Evolutionary conservation across 2,329 filamentous ascomycete species (phyloP).

Genomic region (Fusarium sp.): DNA sequence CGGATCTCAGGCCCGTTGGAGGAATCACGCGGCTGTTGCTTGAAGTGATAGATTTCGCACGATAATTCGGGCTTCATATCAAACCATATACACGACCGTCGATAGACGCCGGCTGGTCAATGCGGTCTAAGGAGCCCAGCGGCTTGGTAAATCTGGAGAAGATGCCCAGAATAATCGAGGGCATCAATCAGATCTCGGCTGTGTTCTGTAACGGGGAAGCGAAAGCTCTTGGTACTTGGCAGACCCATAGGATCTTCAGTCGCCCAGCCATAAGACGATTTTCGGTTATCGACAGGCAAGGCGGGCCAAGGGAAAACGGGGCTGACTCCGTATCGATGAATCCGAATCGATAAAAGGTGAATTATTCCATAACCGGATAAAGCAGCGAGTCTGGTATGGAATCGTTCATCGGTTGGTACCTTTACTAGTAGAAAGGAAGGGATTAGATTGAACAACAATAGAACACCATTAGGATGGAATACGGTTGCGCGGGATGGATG

Average conservation of each 20-base stretch:
- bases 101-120: conserved; percentile 2
- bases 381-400: not conserved
- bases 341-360: not conserved
- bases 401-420: not conserved
- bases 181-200: not conserved
- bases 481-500: conserved; percentile 41
- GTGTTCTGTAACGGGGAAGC: conserved; percentile 9
- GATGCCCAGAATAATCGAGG: conserved; percentile 17
- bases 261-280: not conserved
- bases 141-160: conserved; percentile 24
- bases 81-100: not conserved
- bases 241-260: conserved; percentile 16
- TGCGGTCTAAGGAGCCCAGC: not conserved
- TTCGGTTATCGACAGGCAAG: conserved; percentile 22
- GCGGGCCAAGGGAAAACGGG: conserved; percentile 6
- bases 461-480: conserved; percentile 4
- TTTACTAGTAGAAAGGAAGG: not conserved
- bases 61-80: not conserved
- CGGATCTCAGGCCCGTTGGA: conserved; percentile 43
- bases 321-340: not conserved
- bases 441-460: not conserved
- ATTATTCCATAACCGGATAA: conserved; percentile 4
- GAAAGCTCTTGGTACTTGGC: conserved; percentile 16
- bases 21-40: conserved; percentile 2
- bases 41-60: not conserved